phyloP scores from a whole-genome alignment of 169 alveolate species.

The Plasmodium gaboni region DNA sequence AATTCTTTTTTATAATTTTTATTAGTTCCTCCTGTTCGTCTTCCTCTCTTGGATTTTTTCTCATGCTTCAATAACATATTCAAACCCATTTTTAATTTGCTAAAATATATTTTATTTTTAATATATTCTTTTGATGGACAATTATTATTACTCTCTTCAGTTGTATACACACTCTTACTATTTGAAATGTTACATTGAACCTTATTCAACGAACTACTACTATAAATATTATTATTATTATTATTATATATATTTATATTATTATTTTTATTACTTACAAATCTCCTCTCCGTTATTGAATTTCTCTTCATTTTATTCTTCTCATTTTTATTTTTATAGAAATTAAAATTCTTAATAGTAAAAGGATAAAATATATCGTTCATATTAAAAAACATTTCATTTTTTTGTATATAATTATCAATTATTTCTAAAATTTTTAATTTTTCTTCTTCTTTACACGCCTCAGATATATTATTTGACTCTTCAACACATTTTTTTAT shows the following conservation, averaged over 20 bases:
- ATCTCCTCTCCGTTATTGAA: not conserved
- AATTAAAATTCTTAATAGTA: slow-evolving; percentile 14
- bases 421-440: slow-evolving; percentile 28
- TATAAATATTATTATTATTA: no score
- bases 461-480: not conserved
- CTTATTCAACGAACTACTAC: no score
- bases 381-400: slow-evolving; percentile 26
- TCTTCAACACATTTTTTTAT: not conserved
- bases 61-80: slow-evolving; percentile 45
- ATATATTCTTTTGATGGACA: slow-evolving; percentile 13
- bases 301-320: slow-evolving; percentile 25
- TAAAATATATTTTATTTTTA: slow-evolving; percentile 24
- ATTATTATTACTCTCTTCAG: slow-evolving; percentile 15
- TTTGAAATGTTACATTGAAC: not conserved
- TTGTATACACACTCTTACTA: slow-evolving; percentile 1
- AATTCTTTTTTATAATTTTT: not conserved
- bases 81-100: slow-evolving; percentile 44
- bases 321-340: slow-evolving; percentile 28
- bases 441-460: slow-evolving; percentile 18
- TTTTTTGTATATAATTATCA: slow-evolving; percentile 17
- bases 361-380: slow-evolving; percentile 67
- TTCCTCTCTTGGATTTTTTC: slow-evolving; percentile 34
- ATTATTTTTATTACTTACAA: no score
- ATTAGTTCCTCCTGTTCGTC: not conserved
- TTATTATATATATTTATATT: no score